Base-by-base conservation (phyloP, 306 rosid species). In the Casuarina equisetifolia region DNA sequence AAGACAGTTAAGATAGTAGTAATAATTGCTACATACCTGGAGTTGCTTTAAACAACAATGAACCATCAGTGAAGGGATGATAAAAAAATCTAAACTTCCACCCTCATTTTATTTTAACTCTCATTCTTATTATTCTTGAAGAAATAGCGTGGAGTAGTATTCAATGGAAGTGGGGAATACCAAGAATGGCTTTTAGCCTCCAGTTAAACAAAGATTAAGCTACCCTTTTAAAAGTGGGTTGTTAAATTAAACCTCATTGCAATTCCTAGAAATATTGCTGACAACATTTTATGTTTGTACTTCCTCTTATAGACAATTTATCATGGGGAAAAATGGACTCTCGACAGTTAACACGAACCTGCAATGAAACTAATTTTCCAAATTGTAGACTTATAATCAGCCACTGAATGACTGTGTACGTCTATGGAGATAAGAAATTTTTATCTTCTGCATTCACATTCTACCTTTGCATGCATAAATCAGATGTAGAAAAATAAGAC, bases 201-300 rank as follows among this genome's bases (percentile, higher is more conserved):
- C 7, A 13, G 36, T 38, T 66, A 32, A 36, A 53, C 61, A 55
- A 53, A 17, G 71, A 16, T 67, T 67, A 67, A n/a, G 25, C 49
- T 67, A 67, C 50, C 36, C 8, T 42, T 58, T 58, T 66, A 66
- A 40, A 48, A 39, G 17, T 7, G 17, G 46, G 70, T 66, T 25
- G 25, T 52, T 62, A 11, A 61, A 70, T 43, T 36, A 71, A 66
- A 51, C 52, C 62, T 74, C 40, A 38, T 17, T 54, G 55, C 43
- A 57, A 52, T 17, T 44, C 48, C 49, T 15, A 78, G 38, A 44
- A 75, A 69, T 39, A 48, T 57, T 20, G 58, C 57, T 45, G 35
- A 25, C 19, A 46, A 32, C 39, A 46, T 43, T 70, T 75, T 61
- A 62, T 52, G 74, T 38, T 55, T 70, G 70, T 40, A 46, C 75